Conservation (phyloP, 2,329 filamentous ascomycete genomes). For the Monilinia fructigena region DNA sequence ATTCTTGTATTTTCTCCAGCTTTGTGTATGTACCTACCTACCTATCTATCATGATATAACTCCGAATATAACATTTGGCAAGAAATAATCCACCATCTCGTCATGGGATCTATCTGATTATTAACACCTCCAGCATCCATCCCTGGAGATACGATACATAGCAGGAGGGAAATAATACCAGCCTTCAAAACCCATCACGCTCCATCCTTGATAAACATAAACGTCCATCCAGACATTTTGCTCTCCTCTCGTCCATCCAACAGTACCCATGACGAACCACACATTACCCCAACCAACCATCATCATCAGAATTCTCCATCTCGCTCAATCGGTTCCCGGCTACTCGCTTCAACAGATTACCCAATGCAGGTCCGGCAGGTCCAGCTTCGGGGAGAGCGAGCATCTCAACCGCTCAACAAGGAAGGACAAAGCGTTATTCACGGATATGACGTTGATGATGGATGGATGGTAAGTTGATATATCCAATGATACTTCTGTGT, state of each 20-base stretch:
- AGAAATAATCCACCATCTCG: too few species aligned
- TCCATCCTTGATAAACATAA: background rate
- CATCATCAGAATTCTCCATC: background rate
- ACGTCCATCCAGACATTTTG: background rate
- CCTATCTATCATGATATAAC: too few species aligned
- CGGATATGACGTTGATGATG: background rate
- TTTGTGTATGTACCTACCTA: too few species aligned
- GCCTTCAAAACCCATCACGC: background rate
- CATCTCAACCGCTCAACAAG: background rate
- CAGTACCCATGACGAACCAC: background rate
- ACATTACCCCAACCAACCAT: too few species aligned
- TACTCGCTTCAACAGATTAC: too few species aligned
- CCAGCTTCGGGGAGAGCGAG: background rate
- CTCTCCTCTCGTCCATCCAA: background rate
- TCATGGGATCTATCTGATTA: too few species aligned
- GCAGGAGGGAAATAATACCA: background rate
- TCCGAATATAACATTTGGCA: too few species aligned
- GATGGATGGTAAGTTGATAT: too few species aligned
- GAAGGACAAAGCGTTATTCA: background rate
- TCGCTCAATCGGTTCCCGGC: conserved; percentile 6
- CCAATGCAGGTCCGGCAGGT: background rate
- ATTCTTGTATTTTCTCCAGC: background rate
- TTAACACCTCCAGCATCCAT: too few species aligned
- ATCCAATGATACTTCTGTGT: too few species aligned
- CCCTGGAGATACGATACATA: too few species aligned